These are phyloP conservation scores for Kwoniella shandongensis DNA, from an alignment of 768 basidiomycete genomes.

Conservation along the genomic window DNA sequence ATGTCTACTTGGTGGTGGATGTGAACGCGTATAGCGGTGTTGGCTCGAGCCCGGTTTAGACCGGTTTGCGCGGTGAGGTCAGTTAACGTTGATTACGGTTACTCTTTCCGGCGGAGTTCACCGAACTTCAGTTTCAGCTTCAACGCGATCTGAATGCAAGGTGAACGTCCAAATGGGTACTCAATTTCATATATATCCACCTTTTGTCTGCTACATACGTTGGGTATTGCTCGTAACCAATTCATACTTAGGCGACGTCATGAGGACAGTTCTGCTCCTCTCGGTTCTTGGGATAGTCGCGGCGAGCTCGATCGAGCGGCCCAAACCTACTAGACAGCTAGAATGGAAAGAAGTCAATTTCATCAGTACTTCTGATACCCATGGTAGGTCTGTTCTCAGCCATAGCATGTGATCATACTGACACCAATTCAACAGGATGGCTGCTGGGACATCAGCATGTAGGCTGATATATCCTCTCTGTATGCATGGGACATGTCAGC, in stretches of 20 bases:
- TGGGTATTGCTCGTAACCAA: neutral
- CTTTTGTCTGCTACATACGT: too few relatives aligned
- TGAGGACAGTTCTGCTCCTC: neutral
- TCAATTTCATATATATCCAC: too few relatives aligned
- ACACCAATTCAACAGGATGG: slow-evolving; percentile 57
- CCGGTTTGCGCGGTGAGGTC: too few relatives aligned
- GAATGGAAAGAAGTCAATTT: slow-evolving; percentile 89
- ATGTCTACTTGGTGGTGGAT: too few relatives aligned
- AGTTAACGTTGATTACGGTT: too few relatives aligned
- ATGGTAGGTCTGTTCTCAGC: slow-evolving; percentile 54
- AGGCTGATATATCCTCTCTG: slow-evolving; percentile 16
- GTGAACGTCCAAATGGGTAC: too few relatives aligned
- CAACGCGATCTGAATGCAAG: too few relatives aligned
- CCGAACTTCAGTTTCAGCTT: neutral
- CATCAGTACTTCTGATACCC: slow-evolving; percentile 80
- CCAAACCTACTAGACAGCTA: slow-evolving; percentile 63
- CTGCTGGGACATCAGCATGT: slow-evolving; percentile 73
- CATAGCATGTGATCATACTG: neutral
- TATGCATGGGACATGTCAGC: too few relatives aligned
- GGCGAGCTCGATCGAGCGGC: slow-evolving; percentile 10
- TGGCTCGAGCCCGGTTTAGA: too few relatives aligned
- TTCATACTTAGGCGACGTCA: neutral
- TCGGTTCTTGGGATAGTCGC: neutral
- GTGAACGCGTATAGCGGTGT: too few relatives aligned
- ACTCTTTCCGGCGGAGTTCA: too few relatives aligned